Conservation (phyloP, 2,329 filamentous ascomycete species). For the Aschersonia sp. region DNA sequence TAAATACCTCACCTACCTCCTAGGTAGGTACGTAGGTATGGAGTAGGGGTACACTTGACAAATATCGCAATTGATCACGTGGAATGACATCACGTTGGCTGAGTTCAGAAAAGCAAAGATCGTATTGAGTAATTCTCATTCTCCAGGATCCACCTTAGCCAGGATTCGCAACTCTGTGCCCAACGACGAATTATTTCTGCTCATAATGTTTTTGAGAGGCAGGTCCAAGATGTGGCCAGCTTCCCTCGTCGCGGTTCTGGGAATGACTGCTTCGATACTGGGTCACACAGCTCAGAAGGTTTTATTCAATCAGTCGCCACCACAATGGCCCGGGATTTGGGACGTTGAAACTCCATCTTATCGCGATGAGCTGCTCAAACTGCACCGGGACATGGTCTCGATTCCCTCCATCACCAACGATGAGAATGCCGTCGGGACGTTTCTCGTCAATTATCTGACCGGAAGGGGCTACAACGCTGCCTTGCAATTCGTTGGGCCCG, state of each 20-base stretch:
- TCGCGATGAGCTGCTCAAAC: conserved; percentile 43
- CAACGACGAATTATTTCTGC: too few relatives aligned
- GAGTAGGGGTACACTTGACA: too few relatives aligned
- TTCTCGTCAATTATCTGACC: conserved; percentile 52
- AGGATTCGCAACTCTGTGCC: too few relatives aligned
- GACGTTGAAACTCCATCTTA: conserved; percentile 15
- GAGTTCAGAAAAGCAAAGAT: conserved; percentile 1
- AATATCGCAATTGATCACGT: not conserved
- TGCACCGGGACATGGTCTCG: conserved; percentile 64
- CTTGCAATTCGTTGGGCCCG: conserved; percentile 23
- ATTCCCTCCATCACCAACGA: conserved; percentile 58
- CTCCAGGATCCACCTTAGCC: too few relatives aligned
- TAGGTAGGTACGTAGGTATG: too few relatives aligned
- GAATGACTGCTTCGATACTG: not conserved
- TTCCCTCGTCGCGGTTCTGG: too few relatives aligned
- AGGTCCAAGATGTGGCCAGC: too few relatives aligned
- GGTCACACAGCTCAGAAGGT: conserved; percentile 4
- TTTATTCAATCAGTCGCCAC: not conserved
- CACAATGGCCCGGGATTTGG: not conserved
- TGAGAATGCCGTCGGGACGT: conserved; percentile 54
- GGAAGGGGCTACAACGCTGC: conserved; percentile 26
- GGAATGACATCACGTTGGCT: conserved; percentile 4
- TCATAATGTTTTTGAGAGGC: too few relatives aligned
- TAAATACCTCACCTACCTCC: too few relatives aligned
- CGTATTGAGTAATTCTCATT: too few relatives aligned